These are phyloP conservation scores for Trifolium subterraneum DNA, from an alignment of 306 rosid genomes.

Conservation along the genomic window DNA sequence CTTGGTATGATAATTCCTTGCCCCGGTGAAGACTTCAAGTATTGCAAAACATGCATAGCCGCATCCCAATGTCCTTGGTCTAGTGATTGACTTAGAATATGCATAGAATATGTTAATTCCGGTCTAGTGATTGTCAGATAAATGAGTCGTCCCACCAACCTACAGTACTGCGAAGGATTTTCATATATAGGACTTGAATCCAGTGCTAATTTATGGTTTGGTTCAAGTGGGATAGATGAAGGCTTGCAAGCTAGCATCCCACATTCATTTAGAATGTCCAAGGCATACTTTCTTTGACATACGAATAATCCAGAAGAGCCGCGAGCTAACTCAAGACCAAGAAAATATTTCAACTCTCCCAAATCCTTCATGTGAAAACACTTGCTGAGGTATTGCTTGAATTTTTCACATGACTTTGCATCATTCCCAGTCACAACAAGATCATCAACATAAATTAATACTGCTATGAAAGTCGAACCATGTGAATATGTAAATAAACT, in stretches of 20 bases:
- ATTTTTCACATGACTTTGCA: background rate
- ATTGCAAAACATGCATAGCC: background rate
- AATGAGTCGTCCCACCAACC: too few relatives aligned
- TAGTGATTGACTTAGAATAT: background rate
- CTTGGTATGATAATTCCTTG: background rate
- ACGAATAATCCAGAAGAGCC: background rate
- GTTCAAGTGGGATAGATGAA: background rate
- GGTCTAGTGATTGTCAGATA: background rate
- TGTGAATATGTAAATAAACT: background rate
- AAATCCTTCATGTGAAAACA: background rate
- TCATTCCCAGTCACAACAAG: background rate
- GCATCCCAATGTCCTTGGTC: background rate
- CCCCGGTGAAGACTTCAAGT: background rate
- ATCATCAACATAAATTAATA: background rate
- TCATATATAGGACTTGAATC: too few relatives aligned
- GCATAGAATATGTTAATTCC: background rate
- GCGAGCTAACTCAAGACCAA: background rate
- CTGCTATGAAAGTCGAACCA: background rate
- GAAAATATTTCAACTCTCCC: background rate
- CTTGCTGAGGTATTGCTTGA: background rate
- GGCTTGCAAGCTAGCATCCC: background rate
- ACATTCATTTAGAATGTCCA: constrained; percentile 3
- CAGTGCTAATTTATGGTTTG: background rate
- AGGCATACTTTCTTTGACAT: background rate
- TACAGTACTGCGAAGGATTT: too few relatives aligned